phyloP scores from a whole-genome alignment of 352 stramenopile genomes.

The Phytophthora cactorum region DNA sequence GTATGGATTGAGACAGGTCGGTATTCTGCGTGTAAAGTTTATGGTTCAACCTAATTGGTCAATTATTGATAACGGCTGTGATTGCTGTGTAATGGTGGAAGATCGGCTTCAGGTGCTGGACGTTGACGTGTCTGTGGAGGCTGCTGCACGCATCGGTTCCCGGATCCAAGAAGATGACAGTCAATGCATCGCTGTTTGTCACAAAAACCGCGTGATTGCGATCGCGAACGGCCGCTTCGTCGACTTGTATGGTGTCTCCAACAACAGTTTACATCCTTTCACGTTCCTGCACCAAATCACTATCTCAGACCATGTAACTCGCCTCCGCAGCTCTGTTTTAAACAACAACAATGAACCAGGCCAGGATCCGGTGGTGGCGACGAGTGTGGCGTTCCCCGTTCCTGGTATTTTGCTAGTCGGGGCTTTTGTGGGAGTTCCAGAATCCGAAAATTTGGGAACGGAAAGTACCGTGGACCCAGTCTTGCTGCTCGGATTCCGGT shows the following conservation, averaged over 20 bases:
- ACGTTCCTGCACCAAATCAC: conserved; percentile 51
- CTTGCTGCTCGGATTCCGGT: conserved; percentile 59
- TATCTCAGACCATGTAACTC: conserved; percentile 37
- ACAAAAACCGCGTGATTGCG: conserved; percentile 42
- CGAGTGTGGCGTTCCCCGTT: conserved; percentile 50
- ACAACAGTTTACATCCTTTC: conserved; percentile 27
- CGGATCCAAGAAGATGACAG: not conserved
- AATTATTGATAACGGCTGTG: no score
- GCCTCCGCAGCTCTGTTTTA: not conserved
- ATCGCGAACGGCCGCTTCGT: conserved; percentile 57
- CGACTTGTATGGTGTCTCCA: conserved; percentile 45
- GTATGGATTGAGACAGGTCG: no score
- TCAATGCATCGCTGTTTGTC: conserved; percentile 49
- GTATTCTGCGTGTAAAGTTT: no score
- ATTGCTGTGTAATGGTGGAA: conserved; percentile 15
- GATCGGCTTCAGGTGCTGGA: conserved; percentile 33
- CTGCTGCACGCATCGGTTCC: not conserved
- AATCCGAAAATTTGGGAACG: conserved; percentile 16
- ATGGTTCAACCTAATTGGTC: no score
- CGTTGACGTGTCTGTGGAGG: conserved; percentile 28
- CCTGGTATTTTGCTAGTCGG: conserved; percentile 55
- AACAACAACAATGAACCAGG: conserved; percentile 1
- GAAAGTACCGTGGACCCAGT: not conserved
- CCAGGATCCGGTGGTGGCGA: conserved; percentile 16
- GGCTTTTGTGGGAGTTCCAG: conserved; percentile 12